Base-by-base conservation (phyloP, 768 basidiomycete genomes). In the Xanthoconium stramineum region DNA sequence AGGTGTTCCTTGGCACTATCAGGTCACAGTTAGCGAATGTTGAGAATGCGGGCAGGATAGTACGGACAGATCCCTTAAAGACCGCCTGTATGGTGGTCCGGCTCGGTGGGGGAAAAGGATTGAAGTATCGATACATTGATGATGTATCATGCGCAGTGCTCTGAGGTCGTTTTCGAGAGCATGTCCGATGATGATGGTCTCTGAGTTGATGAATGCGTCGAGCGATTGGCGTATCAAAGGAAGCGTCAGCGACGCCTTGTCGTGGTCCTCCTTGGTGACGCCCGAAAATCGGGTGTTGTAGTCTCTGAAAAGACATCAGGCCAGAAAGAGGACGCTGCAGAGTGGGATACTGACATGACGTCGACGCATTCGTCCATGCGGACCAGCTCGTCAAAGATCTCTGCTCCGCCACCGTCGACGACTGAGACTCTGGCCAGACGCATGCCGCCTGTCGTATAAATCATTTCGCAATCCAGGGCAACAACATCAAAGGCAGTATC, bases 391-490 rank as follows among this genome's bases (percentile, higher is more conserved):
- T 99, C 97, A 45, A 96, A 86, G 3, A 98, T 79, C 50, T 84
- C 77, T 29, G 75, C 74, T 1, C 92, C 93, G 1, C 77, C 68
- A 9, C 85, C 87, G 66, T 96, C 89, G 2, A 98, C 83, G 8
- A 96, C 83, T 0, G 95, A 97, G 3, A 97, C 85, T 5, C 97
- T 83, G 3, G 94, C 96, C 5, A 97, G 84, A 20, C 88, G 85
- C 80, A 93, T 84, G 0, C 97, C 97, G 6, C 89, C 91, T 0
- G 95, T 98, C 0, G 93, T 90, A 74, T 95, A 94, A 10, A 98
- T 79, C 91, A 98, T 94, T 72, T 99, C 97, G 67, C 97, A 98
- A 69, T 99, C 97, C 48, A 98, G 76, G 0, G 92, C 92, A 6
- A 86, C 90, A 5, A 98, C 82, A 54, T 94, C 90, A 44, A 92